Evolutionary conservation across 345 rosid genomes (phyloP).

Genomic region (Angophora floribunda): DNA sequence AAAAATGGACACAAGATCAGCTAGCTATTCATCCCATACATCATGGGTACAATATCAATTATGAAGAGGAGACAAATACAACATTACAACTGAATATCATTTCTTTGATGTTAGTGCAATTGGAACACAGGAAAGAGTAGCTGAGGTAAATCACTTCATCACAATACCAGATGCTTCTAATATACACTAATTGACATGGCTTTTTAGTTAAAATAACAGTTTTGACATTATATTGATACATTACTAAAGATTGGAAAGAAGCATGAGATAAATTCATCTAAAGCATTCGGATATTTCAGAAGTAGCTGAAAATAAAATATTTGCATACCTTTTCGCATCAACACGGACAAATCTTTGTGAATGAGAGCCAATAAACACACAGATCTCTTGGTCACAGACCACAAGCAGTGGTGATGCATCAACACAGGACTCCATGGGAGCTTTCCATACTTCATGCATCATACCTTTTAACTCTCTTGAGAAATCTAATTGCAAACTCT

Average conservation of each 20-base stretch:
- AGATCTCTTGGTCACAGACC: constrained; percentile 41
- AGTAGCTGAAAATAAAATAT: background rate
- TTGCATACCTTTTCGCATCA: constrained; percentile 57
- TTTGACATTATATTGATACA: background rate
- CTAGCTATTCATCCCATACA: background rate
- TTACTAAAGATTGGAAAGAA: background rate
- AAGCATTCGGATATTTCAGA: background rate
- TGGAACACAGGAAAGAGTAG: background rate
- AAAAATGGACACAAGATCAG: background rate
- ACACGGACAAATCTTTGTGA: constrained; percentile 59
- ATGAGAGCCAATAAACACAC: constrained; percentile 88
- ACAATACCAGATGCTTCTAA: background rate
- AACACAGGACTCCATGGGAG: constrained; percentile 82
- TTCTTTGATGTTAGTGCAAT: background rate
- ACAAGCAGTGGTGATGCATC: constrained; percentile 89
- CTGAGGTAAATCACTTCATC: background rate
- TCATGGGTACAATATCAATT: background rate
- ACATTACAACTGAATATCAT: background rate
- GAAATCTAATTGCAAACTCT: constrained; percentile 25
- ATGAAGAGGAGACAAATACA: background rate
- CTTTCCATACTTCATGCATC: constrained; percentile 72
- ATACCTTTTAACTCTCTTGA: constrained; percentile 27
- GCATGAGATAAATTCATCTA: background rate
- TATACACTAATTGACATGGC: background rate
- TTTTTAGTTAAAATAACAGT: background rate